Base-by-base conservation (phyloP, 257 asterid genomes). In the Plantago ovata region DNA sequence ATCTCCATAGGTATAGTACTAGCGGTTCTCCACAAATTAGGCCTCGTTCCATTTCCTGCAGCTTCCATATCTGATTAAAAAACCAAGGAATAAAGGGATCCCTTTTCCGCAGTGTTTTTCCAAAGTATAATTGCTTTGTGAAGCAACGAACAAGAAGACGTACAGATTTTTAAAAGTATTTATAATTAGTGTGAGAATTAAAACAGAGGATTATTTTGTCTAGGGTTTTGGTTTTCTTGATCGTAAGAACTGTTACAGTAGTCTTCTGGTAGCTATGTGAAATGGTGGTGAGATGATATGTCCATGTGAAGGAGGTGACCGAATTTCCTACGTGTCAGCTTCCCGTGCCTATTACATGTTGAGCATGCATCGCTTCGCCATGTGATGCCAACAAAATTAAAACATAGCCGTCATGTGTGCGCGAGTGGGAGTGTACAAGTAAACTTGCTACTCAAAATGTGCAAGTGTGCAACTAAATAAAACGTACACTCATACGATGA, bases 1-100 rank as follows among this genome's bases (percentile, higher is more conserved):
- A 83, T 77, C 48, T 75, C 90, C 89, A 73, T 74, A 20, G 72
- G 68, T 16, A 41, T 15, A n/a, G 21, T 22, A 13, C 33, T 59
- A 48, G 58, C 0, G 65, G 24, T 11, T 42, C 10, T 57, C 8
- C 36, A 19, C 1, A 19, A 6, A 40, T 15, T 4, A 38, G 47
- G 61, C 38, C 33, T 12, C 5, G 15, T 54, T 33, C 10, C 14
- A 61, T 19, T 45, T 32, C 16, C 19, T n/a, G n/a, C n/a, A 6
- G n/a, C 64, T 1, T 38, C 47, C 72, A 69, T 70, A 2, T 58
- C 49, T 33, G 19, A 21, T n/a, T n/a, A 12, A 51, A 51, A 21
- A 52, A 52, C n/a, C 19, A n/a, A 0, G 4, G 10, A 36, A 32
- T 2, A 42, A 62, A 66, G 16, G 9, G 21, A 49, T 4, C 43